Evolutionary conservation across 2,329 filamentous ascomycete genomes (phyloP), one percentile per base, ranked within the genome.

Genomic region (Penicillium sp.): DNA sequence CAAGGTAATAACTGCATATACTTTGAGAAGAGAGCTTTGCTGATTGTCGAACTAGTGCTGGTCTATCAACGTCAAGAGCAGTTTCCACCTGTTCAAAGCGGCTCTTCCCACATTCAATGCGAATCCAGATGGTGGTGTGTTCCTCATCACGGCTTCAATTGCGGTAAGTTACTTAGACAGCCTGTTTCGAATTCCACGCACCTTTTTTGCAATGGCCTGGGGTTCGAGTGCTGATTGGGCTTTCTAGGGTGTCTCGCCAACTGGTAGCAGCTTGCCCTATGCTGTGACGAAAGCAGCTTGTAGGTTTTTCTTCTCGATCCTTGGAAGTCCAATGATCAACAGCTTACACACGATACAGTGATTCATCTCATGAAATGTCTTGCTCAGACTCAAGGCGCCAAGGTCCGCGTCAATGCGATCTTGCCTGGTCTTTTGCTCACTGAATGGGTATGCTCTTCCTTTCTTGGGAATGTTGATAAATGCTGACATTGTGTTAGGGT

Each of bases 201-300:
- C 7, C 22, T 40, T 4, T 2, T 14, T 32, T 46, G 7, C 16
- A 21, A 29, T 18, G n/a, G 3, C 8, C n/a, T 4, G 18, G 13
- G 16, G 3, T 31, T 14, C 5, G 13, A n/a, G 7, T 43, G 3
- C 16, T 45, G 1, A 39, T 38, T 29, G 0, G 5, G 14, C 11
- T 57, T 38, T 45, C n/a, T 56, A 81, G 79, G 79, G 79, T 43
- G 61, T 81, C 55, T 67, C 75, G n/a, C 70, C 81, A 48, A 69
- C 67, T 48, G 83, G 83, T 4, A 83, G 80, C 60, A 82, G 79
- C 40, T 81, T 86, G 86, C 83, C 90, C 3, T 94, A 94, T 66
- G 79, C 85, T 0, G 87, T 92, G 16, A 89, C 88, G 36, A 94
- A 94, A 69, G 83, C 89, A 0, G 90, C 90, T 10, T 83, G 87